These are phyloP conservation scores for Nothophytophthora sp. DNA, from an alignment of 352 stramenopile species.

Conservation along the genomic window DNA sequence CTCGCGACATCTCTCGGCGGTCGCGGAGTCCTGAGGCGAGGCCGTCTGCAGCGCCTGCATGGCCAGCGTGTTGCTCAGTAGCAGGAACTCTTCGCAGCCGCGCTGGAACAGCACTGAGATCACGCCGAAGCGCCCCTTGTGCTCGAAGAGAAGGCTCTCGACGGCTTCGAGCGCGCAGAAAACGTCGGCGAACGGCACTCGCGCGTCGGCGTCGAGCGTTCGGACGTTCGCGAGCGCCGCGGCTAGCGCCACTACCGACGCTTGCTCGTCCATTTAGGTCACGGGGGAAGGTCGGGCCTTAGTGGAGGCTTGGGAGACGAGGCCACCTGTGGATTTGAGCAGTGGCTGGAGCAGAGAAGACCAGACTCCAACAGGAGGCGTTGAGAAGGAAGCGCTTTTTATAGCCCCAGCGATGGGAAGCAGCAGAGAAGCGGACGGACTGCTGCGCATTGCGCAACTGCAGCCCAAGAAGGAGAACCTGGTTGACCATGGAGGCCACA, in stretches of 20 bases:
- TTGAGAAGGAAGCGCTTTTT: background rate
- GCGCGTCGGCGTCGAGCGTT: constrained; percentile 11
- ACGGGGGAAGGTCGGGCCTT: background rate
- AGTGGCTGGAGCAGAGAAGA: too few relatives aligned
- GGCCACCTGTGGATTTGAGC: too few relatives aligned
- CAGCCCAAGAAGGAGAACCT: background rate
- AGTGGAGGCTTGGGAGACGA: too few relatives aligned
- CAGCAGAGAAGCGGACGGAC: background rate
- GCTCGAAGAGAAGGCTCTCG: constrained; percentile 42
- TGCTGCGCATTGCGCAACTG: constrained; percentile 2
- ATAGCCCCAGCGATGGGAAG: background rate
- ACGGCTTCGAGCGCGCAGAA: constrained; percentile 33
- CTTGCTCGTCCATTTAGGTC: constrained; percentile 21
- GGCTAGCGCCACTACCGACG: constrained; percentile 48
- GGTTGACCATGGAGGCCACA: constrained; percentile 24
- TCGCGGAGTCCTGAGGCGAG: constrained; percentile 1
- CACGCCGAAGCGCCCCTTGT: constrained; percentile 51
- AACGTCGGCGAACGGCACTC: constrained; percentile 9
- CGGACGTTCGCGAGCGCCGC: constrained; percentile 35
- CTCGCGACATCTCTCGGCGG: constrained; percentile 20
- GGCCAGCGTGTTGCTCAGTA: constrained; percentile 58
- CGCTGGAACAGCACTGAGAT: constrained; percentile 47
- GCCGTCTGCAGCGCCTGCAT: constrained; percentile 45
- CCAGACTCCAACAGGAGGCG: constrained; percentile 12
- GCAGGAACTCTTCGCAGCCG: constrained; percentile 60